Percentiles rank a stretch among this genome's conserved stretches.
phyloP scores from a whole-genome alignment of 1,284 basidiomycete species.

The Hymenochaete sp. region DNA sequence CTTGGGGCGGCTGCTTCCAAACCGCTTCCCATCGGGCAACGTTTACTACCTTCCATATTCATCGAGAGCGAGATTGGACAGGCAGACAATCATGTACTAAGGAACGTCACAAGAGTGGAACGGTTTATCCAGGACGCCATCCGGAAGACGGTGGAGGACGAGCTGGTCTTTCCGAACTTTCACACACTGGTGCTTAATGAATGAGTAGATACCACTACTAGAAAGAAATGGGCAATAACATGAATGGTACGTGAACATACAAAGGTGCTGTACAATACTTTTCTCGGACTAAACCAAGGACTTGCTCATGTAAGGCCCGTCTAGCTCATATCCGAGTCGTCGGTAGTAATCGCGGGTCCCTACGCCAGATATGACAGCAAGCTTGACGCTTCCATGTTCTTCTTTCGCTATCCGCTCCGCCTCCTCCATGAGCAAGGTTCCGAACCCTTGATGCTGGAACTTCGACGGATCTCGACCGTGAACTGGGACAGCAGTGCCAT shows the following conservation, averaged over 20 bases:
- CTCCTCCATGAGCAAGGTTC: conserved; percentile 97
- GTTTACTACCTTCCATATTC: conserved; percentile 82
- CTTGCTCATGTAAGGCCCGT: conserved; percentile 98
- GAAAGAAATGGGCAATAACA: no score
- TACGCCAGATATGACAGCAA: conserved; percentile 96
- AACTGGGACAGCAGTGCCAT: conserved; percentile 95
- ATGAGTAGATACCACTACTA: conserved; percentile 21
- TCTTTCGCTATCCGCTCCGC: conserved; percentile 97
- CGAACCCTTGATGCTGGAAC: conserved; percentile 98
- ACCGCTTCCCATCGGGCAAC: conserved; percentile 69
- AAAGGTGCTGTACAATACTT: not conserved
- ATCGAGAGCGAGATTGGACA: conserved; percentile 98
- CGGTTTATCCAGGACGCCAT: conserved; percentile 93
- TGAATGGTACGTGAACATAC: no score
- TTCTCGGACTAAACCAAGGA: conserved; percentile 32
- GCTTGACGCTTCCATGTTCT: conserved; percentile 89
- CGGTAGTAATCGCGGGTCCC: conserved; percentile 94
- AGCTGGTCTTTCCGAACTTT: conserved; percentile 90
- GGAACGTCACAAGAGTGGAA: conserved; percentile 96
- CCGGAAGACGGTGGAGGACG: conserved; percentile 88
- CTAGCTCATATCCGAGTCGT: conserved; percentile 86
- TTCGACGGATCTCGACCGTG: conserved; percentile 97
- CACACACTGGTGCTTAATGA: conserved; percentile 71
- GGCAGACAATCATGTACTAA: conserved; percentile 89
- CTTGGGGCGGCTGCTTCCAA: conserved; percentile 36